Evolutionary conservation across 441 rosid genomes (phyloP).

Genomic region (Syzygium syzygioides): DNA sequence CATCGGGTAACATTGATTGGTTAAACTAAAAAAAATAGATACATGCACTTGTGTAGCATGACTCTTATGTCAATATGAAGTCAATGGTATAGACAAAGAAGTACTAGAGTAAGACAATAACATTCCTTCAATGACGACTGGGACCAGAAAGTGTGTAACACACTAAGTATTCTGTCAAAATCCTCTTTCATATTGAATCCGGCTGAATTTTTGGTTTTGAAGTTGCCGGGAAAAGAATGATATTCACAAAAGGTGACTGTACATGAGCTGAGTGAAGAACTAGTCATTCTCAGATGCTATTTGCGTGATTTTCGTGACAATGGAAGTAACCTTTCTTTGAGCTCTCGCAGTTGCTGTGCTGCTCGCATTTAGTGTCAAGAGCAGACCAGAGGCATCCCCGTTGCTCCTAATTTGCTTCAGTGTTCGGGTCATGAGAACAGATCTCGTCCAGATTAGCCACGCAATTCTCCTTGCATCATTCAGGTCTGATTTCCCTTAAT

Average conservation of each 20-base stretch:
- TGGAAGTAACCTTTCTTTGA: background rate
- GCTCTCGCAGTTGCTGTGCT: background rate
- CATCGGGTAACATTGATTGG: background rate
- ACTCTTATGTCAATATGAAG: background rate
- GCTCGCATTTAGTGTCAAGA: background rate
- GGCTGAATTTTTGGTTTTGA: background rate
- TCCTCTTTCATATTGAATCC: background rate
- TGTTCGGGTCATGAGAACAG: background rate
- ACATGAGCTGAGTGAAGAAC: background rate
- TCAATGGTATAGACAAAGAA: background rate
- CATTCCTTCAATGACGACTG: background rate
- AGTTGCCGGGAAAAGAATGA: background rate
- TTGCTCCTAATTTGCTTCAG: background rate
- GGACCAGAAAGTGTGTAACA: background rate
- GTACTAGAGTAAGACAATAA: background rate
- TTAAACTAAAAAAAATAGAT: background rate
- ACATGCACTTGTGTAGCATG: background rate
- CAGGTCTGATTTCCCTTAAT: background rate
- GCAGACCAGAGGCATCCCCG: background rate
- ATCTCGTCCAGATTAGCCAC: background rate
- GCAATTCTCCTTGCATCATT: background rate
- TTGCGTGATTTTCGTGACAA: background rate
- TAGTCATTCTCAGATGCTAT: background rate
- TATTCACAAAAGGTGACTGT: background rate
- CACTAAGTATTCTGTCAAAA: background rate